Conservation (phyloP, 805 yeast genomes). For the Ogataea pignaliae region DNA sequence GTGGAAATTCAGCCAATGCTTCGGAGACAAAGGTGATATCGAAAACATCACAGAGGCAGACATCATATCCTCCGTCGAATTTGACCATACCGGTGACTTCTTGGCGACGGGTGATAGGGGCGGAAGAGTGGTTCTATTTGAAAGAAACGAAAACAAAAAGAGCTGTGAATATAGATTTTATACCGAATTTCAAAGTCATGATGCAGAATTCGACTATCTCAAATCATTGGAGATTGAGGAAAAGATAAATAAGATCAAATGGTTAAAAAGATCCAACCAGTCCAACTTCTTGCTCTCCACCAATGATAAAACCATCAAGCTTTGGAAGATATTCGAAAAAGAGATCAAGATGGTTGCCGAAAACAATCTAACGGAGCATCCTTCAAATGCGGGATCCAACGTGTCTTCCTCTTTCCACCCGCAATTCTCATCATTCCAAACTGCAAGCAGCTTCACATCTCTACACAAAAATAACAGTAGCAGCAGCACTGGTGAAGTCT, state of each 20-base stretch:
- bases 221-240: slow-evolving; percentile 97
- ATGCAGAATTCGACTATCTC: slow-evolving; percentile 95
- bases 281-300: slow-evolving; percentile 90
- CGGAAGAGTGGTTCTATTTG: slow-evolving; percentile 94
- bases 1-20: slow-evolving; percentile 94
- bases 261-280: slow-evolving; percentile 85
- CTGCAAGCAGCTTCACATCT: slow-evolving; percentile 18
- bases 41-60: slow-evolving; percentile 96
- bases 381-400: not conserved
- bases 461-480: not conserved
- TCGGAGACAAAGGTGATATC: slow-evolving; percentile 97
- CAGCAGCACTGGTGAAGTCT: not conserved
- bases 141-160: slow-evolving; percentile 71
- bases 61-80: slow-evolving; percentile 94
- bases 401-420: slow-evolving; percentile 14
- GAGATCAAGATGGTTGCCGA: slow-evolving; percentile 89
- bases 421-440: slow-evolving; percentile 25
- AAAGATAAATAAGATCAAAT: slow-evolving; percentile 94
- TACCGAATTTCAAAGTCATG: slow-evolving; percentile 97
- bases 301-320: slow-evolving; percentile 96
- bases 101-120: slow-evolving; percentile 98
- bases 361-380: slow-evolving; percentile 63
- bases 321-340: slow-evolving; percentile 94
- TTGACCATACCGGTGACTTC: slow-evolving; percentile 90
- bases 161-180: slow-evolving; percentile 92